Evolutionary conservation across 2,329 filamentous ascomycete species (phyloP), one percentile per base, ranked within the genome.

Genomic region (Aspergillus vadensis): DNA sequence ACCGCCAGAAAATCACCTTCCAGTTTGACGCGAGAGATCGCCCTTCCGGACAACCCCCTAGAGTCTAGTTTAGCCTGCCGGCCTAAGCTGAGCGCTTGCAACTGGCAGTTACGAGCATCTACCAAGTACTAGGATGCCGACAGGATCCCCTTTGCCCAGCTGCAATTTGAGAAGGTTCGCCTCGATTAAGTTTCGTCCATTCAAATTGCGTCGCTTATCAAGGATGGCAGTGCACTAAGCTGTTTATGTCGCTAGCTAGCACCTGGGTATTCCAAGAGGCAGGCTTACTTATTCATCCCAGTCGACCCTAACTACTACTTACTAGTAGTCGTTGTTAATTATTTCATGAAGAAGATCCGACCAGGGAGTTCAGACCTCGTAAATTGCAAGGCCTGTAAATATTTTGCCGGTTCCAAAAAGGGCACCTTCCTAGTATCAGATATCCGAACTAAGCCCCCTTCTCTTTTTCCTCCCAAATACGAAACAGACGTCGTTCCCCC

Each of bases 171-270:
- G 59, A 23, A n/a, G 14, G 41, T 50, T 49, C 55, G 21, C 36
- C 44, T 30, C 49, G 47, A 32, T 43, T 47, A 53, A 43, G 30
- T 41, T 60, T 41, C 38, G 14, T 23, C 51, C 51, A 58, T 36
- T 61, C 44, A 61, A 25, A 39, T 54, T 51, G 58, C 50, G 39
- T 51, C 47, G 53, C 55, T 41, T 32, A 36, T 15, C 49, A 53
- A 48, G 41, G 32, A 57, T 58, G 55, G 32, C 59, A 44, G 51
- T 17, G 47, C n/a, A 48, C 59, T 56, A 58, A 25, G 8, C 56
- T 21, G 10, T 39, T 47, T 36, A 14, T 25, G 2, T 15, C 39
- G 59, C 30, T 43, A 58, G 59, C 21, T 43, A 58, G 12, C 32
- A 36, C 10, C 12, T 36, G 32, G 10, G 32, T 36, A 36, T 14